Evolutionary conservation across 805 yeast genomes (phyloP).

Genomic region (Kockiozyma suomiensis): DNA sequence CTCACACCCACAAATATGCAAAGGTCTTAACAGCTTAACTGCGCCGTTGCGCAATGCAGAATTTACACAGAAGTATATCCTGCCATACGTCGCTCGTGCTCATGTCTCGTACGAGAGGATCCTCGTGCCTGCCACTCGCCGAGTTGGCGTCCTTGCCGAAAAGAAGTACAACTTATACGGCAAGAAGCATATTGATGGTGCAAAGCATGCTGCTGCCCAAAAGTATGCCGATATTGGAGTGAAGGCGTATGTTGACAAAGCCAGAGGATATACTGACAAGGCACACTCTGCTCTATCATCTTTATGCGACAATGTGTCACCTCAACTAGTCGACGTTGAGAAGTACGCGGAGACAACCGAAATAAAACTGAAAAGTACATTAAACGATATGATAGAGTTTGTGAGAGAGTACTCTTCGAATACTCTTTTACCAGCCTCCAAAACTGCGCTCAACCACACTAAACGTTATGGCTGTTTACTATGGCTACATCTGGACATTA

Average conservation of each 20-base stretch:
- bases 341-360: not conserved
- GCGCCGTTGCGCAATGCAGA: not conserved
- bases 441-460: not conserved
- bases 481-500: not conserved
- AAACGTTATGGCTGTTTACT: not conserved
- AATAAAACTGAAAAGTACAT: not conserved
- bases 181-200: not conserved
- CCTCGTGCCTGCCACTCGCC: not conserved
- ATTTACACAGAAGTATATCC: not conserved
- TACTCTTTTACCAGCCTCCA: not conserved
- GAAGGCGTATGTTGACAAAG: constrained; percentile 1
- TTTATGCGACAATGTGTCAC: too few relatives aligned
- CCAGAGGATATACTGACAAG: not conserved
- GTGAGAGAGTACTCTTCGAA: not conserved
- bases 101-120: not conserved
- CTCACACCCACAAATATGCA: constrained; percentile 7
- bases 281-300: too few relatives aligned
- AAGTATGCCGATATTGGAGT: not conserved
- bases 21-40: constrained; percentile 5
- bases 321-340: too few relatives aligned
- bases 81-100: not conserved
- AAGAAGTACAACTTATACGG: not conserved
- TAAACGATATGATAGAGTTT: not conserved
- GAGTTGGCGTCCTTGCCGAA: not conserved
- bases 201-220: not conserved